phyloP scores from a whole-genome alignment of 1,284 basidiomycete species.

The Grifola frondosa region DNA sequence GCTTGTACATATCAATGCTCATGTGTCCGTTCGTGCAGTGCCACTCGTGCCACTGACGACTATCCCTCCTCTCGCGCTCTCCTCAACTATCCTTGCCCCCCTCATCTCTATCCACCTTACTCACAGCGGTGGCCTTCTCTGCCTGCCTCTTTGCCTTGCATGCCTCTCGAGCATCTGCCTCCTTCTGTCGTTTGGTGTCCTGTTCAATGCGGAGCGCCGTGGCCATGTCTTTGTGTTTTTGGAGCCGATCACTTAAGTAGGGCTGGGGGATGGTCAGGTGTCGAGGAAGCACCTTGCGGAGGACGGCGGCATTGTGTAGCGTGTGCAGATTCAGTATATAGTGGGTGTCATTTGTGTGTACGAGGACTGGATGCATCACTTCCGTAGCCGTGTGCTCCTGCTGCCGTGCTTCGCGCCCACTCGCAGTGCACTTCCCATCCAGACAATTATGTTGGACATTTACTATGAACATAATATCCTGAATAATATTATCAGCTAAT shows the following conservation, averaged over 20 bases:
- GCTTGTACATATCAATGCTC: too few relatives aligned
- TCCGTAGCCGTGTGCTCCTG: not conserved
- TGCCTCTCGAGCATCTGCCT: too few relatives aligned
- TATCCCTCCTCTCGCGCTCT: too few relatives aligned
- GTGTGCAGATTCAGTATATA: constrained; percentile 23
- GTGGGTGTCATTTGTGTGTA: constrained; percentile 6
- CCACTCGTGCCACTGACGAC: too few relatives aligned
- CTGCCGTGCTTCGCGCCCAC: not conserved
- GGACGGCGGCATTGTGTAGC: constrained; percentile 19
- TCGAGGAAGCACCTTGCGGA: constrained; percentile 13
- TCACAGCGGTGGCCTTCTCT: too few relatives aligned
- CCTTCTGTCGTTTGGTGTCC: too few relatives aligned
- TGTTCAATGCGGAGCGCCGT: constrained; percentile 1
- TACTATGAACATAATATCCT: not conserved
- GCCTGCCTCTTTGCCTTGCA: too few relatives aligned
- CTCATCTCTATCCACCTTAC: too few relatives aligned
- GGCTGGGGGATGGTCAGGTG: constrained; percentile 5
- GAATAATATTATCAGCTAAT: not conserved
- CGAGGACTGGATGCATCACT: not conserved
- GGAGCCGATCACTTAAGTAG: not conserved
- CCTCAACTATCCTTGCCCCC: too few relatives aligned
- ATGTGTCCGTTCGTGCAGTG: too few relatives aligned
- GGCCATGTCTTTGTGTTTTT: constrained; percentile 5
- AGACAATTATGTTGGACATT: not conserved
- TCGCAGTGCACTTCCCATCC: not conserved